Base-by-base conservation (phyloP, 208 protist genomes). In the Crithidia mellificae region DNA sequence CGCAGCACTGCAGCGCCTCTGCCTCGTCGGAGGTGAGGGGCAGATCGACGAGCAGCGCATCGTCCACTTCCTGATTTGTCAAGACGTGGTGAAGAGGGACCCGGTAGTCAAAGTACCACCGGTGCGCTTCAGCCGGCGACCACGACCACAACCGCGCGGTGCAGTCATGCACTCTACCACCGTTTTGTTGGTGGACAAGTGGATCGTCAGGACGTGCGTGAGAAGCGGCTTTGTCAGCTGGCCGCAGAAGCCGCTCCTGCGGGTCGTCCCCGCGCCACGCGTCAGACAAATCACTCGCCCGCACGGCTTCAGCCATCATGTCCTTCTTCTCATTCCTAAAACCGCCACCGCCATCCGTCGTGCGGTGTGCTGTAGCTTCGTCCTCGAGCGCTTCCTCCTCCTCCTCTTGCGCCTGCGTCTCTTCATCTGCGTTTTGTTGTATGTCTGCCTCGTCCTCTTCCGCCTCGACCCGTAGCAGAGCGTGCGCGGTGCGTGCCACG, bases 1-100 rank as follows among this genome's bases (percentile, higher is more conserved):
- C 72, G 57, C 86, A 92, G 47, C 75, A 66, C 56, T 83, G 59
- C 25, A 95, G 56, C 52, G 70, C 61, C 39, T 80, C 74, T 14
- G 68, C 58, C 57, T 88, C 65, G 12, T 73, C 56, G 34, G 27
- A 20, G 9, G 38, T 53, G 22, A 78, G 49, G 1, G 65, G 44
- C 1, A 64, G 19, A 22, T 64, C 38, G 4, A 61, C 30, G 24
- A 78, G 46, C 22, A 68, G 47, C 9, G 41, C 49, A 24, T 36
- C 56, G 32, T 69, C 73, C 4, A 72, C 58, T 15, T 49, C 69
- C 12, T 24, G 14, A 8, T 34, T 46, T 8, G 56, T 63, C 15
- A 80, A 46, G 15, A 55, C 74, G 34, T 41, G 74, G 29, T 62
- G 63, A 22, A 63, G 39, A 4, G 51, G 27, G 20, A 78, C 25